phyloP scores from a whole-genome alignment of 371 early-diverging fungal species.

The Batkoa obscura region DNA sequence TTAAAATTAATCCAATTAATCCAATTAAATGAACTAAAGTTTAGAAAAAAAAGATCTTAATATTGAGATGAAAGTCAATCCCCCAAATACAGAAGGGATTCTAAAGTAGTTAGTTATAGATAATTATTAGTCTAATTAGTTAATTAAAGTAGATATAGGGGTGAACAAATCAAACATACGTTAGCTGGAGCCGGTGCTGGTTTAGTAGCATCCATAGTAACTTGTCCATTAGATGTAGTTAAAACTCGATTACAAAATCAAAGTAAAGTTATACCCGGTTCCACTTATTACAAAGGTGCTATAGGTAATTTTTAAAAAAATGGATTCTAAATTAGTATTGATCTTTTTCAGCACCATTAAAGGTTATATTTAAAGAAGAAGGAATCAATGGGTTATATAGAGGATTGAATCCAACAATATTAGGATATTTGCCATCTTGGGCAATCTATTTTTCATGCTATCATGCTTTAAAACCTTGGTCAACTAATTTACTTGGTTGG shows the following conservation, averaged over 20 bases:
- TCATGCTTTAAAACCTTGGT: too few relatives aligned
- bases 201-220: constrained; percentile 56
- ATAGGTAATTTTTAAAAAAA: constrained; percentile 12
- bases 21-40: too few relatives aligned
- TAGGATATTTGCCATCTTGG: constrained; percentile 82
- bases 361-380: constrained; percentile 58
- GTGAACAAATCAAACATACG: too few relatives aligned
- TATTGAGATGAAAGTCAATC: too few relatives aligned
- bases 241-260: constrained; percentile 90
- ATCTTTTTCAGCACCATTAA: too few relatives aligned
- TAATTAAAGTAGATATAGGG: too few relatives aligned
- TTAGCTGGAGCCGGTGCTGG: constrained; percentile 72
- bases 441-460: constrained; percentile 85
- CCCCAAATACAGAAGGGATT: too few relatives aligned
- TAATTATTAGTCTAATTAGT: too few relatives aligned
- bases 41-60: too few relatives aligned
- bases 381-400: constrained; percentile 76
- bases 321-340: constrained; percentile 7
- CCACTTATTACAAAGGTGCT: constrained; percentile 22
- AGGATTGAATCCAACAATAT: constrained; percentile 69
- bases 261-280: constrained; percentile 22
- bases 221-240: constrained; percentile 89
- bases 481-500: too few relatives aligned
- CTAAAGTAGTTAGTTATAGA: too few relatives aligned
- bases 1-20: too few relatives aligned